phyloP scores from a whole-genome alignment of 352 stramenopile genomes.

The Pythium oligandrum region DNA sequence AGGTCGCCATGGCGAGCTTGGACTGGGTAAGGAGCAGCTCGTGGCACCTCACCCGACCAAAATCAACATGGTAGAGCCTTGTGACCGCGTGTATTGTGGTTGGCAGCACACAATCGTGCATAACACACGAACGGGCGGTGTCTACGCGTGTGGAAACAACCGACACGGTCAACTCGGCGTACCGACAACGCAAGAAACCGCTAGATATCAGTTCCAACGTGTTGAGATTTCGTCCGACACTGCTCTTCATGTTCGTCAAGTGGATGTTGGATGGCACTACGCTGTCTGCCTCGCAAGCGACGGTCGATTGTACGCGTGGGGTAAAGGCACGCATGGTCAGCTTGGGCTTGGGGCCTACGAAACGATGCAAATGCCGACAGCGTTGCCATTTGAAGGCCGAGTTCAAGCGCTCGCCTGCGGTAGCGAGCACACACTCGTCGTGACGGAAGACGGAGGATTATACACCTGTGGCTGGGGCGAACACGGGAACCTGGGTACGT shows the following conservation, averaged over 20 bases:
- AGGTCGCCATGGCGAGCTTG: constrained; percentile 70
- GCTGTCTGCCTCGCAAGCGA: constrained; percentile 39
- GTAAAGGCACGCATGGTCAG: constrained; percentile 74
- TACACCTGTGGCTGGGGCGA: constrained; percentile 82
- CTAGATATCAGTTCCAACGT: constrained; percentile 1
- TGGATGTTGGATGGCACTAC: constrained; percentile 77
- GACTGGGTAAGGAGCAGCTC: constrained; percentile 30
- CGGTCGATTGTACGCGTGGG: constrained; percentile 51
- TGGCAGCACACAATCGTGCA: constrained; percentile 80
- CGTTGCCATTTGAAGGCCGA: constrained; percentile 16
- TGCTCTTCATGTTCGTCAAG: constrained; percentile 23
- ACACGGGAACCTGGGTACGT: constrained; percentile 76
- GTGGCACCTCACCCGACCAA: constrained; percentile 21
- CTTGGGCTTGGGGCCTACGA: constrained; percentile 31
- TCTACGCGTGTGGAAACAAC: constrained; percentile 71
- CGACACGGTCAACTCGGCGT: constrained; percentile 69
- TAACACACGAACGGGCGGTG: constrained; percentile 16
- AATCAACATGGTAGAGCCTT: constrained; percentile 9
- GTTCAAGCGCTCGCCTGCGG: constrained; percentile 57
- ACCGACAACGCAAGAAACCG: constrained; percentile 2
- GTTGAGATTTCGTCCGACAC: not conserved
- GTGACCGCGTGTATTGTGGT: constrained; percentile 48
- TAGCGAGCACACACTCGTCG: constrained; percentile 67
- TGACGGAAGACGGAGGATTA: constrained; percentile 42
- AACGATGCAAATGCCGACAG: constrained; percentile 6